A percentile compares a stretch with the other conserved stretches of the same genome.
Evolutionary conservation across 257 asterid genomes (phyloP).

Genomic region (Nicotiana otophora): DNA sequence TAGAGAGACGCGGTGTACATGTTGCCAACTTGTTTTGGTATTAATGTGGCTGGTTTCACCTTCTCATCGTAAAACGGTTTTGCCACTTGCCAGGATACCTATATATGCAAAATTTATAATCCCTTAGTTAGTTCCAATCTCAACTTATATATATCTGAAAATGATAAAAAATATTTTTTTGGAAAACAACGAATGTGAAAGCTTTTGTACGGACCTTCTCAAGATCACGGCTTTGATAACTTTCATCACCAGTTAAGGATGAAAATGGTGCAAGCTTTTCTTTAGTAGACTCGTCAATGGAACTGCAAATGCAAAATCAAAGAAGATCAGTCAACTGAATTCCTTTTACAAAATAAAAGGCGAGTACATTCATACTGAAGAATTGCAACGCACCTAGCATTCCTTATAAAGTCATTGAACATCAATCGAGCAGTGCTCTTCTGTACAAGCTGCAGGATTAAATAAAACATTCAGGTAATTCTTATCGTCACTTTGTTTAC

Average conservation of each 20-base stretch:
- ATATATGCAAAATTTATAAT: conserved; percentile 8
- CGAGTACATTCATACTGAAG: neutral
- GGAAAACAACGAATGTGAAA: neutral
- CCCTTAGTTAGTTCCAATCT: neutral
- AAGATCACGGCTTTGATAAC: conserved; percentile 96
- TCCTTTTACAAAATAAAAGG: neutral
- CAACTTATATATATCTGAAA: neutral
- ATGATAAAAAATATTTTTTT: neutral
- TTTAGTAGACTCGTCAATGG: conserved; percentile 72
- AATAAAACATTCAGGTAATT: neutral
- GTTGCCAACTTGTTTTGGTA: conserved; percentile 98
- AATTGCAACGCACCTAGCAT: conserved; percentile 49
- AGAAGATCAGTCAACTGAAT: neutral
- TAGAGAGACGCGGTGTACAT: conserved; percentile 98
- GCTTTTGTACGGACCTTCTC: conserved; percentile 56
- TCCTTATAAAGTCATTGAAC: conserved; percentile 62
- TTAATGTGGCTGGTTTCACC: conserved; percentile 84
- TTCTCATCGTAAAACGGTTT: conserved; percentile 72
- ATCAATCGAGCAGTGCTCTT: conserved; percentile 88
- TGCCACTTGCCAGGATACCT: conserved; percentile 93
- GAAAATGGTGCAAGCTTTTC: conserved; percentile 72
- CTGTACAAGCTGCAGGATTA: conserved; percentile 86
- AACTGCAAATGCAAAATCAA: conserved; percentile 39
- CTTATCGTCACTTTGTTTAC: neutral
- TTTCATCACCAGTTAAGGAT: conserved; percentile 68